Base-by-base conservation (phyloP, 305 asterid species). In the Fraxinus xanthoxyloides region DNA sequence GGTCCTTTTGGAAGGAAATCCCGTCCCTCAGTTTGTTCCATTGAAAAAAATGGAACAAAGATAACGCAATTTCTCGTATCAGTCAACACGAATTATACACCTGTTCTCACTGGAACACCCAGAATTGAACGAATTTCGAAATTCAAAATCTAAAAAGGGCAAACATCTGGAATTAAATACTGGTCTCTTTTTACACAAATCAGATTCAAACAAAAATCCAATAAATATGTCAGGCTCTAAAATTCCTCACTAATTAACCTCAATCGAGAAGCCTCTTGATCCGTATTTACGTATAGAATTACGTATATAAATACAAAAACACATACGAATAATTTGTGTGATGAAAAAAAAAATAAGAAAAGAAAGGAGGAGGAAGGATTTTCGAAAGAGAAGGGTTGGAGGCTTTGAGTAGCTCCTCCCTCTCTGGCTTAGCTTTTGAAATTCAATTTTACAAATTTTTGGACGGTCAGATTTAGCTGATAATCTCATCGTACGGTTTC, bases 371-470 rank as follows among this genome's bases (percentile, higher is more conserved):
- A 30, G 36, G 19, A 30, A 10, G 4, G 75, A 69, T 30, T 67
- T 67, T 40, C 48, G 48, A 40, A 40, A 40, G 79, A 80, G 89
- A 51, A 77, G 83, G 83, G 83, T 65, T 79, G 84, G 82, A 77
- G 92, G 89, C 90, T 83, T 82, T 85, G 77, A 69, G 75, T 69
- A 21, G 75, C 88, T 90, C 92, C 94, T 90, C 96, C 94, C 95
- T 90, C 95, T 88, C 92, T 80, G 54, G 90, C 89, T 86, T 15
- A 48, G 91, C 89, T 93, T 95, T 95, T 92, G 91, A 91, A 94
- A 93, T 89, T 90, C 91, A 89, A 92, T 92, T 94, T 88, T 73
- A 77, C 87, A 84, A 84, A 84, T 76, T 86, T 86, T 87, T 82
- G 63, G 74, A 87, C 87, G 89, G 92, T 77, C 1, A 15, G 94